Conservation (phyloP, 495 filamentous ascomycete genomes). For the Clohesyomyces aquaticus region DNA sequence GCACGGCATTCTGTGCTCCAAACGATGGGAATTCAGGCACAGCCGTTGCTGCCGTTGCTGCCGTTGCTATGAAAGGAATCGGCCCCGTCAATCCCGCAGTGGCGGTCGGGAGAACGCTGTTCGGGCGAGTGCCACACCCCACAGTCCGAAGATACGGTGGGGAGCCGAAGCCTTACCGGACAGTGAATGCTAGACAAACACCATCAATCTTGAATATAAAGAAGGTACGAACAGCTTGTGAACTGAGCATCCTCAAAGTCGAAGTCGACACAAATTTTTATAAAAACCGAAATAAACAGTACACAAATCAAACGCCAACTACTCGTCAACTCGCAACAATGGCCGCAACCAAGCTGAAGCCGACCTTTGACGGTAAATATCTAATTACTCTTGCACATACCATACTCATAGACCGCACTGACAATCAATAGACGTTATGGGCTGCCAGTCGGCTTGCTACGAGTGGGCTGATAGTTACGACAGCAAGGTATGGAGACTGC, state of each 20-base stretch:
- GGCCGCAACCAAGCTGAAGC: slow-evolving; percentile 25
- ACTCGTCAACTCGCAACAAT: slow-evolving; percentile 15
- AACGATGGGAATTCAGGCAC: slow-evolving; percentile 27
- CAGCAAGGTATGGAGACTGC: slow-evolving; percentile 57
- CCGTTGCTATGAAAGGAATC: slow-evolving; percentile 1
- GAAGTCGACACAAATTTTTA: too few relatives aligned
- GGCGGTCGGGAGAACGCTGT: slow-evolving; percentile 9
- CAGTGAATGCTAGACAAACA: slow-evolving; percentile 6
- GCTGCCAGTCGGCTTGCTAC: slow-evolving; percentile 52
- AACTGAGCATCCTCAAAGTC: background rate
- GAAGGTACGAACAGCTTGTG: background rate
- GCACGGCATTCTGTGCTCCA: background rate
- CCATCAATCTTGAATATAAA: slow-evolving; percentile 21
- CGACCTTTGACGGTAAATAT: slow-evolving; percentile 37
- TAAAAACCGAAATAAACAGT: too few relatives aligned
- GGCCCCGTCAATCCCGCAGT: slow-evolving; percentile 20
- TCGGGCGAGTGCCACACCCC: slow-evolving; percentile 18
- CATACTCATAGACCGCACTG: background rate
- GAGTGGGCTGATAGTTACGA: slow-evolving; percentile 88
- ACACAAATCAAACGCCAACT: too few relatives aligned
- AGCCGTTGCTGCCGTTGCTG: slow-evolving; percentile 12
- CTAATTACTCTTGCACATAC: background rate
- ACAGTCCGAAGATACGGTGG: slow-evolving; percentile 23
- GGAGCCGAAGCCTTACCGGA: slow-evolving; percentile 31
- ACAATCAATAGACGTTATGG: slow-evolving; percentile 43